Conservation (phyloP, 306 rosid genomes). For the Castanea sativa region DNA sequence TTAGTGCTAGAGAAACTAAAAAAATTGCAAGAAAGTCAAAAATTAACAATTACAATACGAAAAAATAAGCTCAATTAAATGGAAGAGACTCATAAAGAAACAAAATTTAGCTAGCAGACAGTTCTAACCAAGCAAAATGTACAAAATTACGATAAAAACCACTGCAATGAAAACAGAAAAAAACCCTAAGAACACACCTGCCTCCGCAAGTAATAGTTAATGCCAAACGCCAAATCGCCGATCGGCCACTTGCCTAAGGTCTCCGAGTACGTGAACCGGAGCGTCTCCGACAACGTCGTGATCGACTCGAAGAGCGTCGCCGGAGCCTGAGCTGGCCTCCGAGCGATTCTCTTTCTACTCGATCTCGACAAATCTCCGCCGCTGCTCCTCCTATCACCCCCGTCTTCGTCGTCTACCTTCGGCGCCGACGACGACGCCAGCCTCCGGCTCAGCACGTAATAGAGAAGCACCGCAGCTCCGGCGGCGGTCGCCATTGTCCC, state of each 20-base stretch:
- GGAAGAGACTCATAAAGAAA: too few relatives aligned
- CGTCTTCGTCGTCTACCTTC: slow-evolving; percentile 35
- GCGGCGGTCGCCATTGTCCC: slow-evolving; percentile 97
- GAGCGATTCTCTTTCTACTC: slow-evolving; percentile 54
- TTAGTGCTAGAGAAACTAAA: too few relatives aligned
- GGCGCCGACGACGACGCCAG: slow-evolving; percentile 4
- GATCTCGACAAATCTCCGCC: slow-evolving; percentile 51
- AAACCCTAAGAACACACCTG: slow-evolving; percentile 50
- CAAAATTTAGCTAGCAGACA: neutral
- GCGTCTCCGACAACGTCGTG: slow-evolving; percentile 73
- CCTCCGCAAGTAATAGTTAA: slow-evolving; percentile 85
- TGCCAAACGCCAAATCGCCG: slow-evolving; percentile 97
- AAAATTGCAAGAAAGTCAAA: too few relatives aligned
- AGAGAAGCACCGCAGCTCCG: slow-evolving; percentile 77
- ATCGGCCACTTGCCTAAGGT: slow-evolving; percentile 97
- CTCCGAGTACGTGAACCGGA: slow-evolving; percentile 84
- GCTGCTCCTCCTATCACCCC: slow-evolving; percentile 31
- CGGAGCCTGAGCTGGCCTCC: slow-evolving; percentile 97
- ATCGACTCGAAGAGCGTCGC: slow-evolving; percentile 84
- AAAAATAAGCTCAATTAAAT: too few relatives aligned
- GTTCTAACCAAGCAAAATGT: neutral
- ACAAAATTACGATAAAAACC: neutral
- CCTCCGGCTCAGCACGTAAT: slow-evolving; percentile 56
- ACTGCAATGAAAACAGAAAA: neutral
- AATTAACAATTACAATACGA: too few relatives aligned